A percentile compares a stretch with the other conserved stretches of the same genome.
phyloP scores from a whole-genome alignment of 2,329 filamentous ascomycete species.

The Magnaporthales sp. region DNA sequence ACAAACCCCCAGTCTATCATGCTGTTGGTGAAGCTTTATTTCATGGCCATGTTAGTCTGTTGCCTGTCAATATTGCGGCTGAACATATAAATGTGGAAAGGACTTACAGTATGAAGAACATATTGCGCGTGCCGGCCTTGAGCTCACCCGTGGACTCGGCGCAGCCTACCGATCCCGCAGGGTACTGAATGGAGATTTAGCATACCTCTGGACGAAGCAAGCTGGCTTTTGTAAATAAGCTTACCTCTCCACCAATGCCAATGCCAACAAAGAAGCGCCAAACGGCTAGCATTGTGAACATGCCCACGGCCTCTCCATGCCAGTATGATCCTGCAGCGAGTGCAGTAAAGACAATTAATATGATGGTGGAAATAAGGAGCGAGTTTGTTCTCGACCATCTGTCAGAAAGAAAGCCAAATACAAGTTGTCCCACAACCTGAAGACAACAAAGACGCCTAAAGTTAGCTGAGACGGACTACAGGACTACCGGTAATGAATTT shows the following conservation, averaged over 20 bases:
- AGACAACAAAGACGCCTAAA: neutral
- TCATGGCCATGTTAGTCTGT: neutral
- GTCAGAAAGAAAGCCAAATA: slow-evolving; percentile 76
- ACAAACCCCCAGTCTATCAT: slow-evolving; percentile 58
- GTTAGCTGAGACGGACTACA: slow-evolving; percentile 5
- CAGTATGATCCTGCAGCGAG: slow-evolving; percentile 71
- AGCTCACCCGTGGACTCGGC: slow-evolving; percentile 81
- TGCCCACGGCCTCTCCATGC: slow-evolving; percentile 56
- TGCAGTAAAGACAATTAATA: slow-evolving; percentile 78
- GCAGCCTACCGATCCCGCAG: slow-evolving; percentile 73
- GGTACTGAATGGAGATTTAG: slow-evolving; percentile 44
- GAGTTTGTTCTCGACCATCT: slow-evolving; percentile 79
- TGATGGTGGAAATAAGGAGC: slow-evolving; percentile 70
- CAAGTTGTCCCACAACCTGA: slow-evolving; percentile 63
- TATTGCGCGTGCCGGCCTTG: slow-evolving; percentile 70
- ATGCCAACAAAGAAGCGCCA: slow-evolving; percentile 78
- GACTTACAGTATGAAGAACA: slow-evolving; percentile 67
- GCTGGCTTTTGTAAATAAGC: too few relatives aligned
- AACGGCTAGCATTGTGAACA: slow-evolving; percentile 69
- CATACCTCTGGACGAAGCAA: neutral
- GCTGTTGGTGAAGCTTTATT: slow-evolving; percentile 14
- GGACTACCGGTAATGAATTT: slow-evolving; percentile 8
- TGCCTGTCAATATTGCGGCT: slow-evolving; percentile 70
- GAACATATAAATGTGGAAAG: slow-evolving; percentile 52
- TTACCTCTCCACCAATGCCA: slow-evolving; percentile 59